Evolutionary conservation across 2,329 filamentous ascomycete species (phyloP).

Genomic region (Diaporthe sp.): DNA sequence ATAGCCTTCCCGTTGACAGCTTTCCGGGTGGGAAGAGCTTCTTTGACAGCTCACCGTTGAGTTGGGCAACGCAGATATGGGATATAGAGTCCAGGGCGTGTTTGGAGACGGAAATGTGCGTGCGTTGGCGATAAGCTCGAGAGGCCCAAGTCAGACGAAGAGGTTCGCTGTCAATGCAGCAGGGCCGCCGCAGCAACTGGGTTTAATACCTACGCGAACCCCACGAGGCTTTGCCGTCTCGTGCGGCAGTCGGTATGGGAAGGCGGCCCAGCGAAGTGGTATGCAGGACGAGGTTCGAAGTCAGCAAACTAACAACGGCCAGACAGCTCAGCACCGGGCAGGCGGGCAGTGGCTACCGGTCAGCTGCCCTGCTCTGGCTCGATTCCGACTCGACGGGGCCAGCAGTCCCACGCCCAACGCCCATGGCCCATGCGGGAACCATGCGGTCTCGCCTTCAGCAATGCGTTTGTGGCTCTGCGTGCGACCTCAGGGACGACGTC

Average conservation of each 20-base stretch:
- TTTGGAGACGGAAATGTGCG: neutral
- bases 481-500: constrained; percentile 22
- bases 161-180: constrained; percentile 21
- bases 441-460: neutral
- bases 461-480: constrained; percentile 8
- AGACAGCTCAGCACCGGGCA: neutral
- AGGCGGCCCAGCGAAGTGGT: neutral
- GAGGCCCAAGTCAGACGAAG: constrained; percentile 3
- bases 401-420: neutral
- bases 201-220: constrained; percentile 8
- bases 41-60: constrained; percentile 10
- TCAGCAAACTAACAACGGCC: neutral
- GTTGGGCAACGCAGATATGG: neutral
- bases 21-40: neutral
- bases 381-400: neutral
- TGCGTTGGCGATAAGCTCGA: constrained; percentile 24
- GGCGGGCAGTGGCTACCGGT: constrained; percentile 8
- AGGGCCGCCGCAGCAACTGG: neutral
- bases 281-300: constrained; percentile 14
- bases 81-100: neutral
- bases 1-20: constrained; percentile 7
- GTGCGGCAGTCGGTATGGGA: constrained; percentile 29
- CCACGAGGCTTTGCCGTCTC: constrained; percentile 5
- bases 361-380: constrained; percentile 12
- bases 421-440: neutral